These are phyloP conservation scores for Saxophila tyrrhenica DNA, from an alignment of 495 filamentous ascomycete genomes.

Conservation along the genomic window DNA sequence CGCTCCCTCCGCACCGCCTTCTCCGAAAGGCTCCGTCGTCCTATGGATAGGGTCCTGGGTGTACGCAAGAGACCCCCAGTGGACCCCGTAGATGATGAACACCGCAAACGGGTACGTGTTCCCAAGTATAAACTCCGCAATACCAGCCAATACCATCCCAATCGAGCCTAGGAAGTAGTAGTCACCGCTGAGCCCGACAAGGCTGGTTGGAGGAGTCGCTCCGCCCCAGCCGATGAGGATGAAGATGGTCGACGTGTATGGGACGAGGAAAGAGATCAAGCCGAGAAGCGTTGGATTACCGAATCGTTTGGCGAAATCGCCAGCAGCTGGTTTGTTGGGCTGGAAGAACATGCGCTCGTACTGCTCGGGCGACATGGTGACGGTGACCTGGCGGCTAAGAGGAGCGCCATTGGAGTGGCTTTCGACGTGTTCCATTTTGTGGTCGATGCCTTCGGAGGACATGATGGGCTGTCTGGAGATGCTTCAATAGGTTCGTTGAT, in stretches of 20 bases:
- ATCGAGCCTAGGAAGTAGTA: slow-evolving; percentile 23
- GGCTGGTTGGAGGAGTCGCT: slow-evolving; percentile 9
- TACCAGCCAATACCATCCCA: slow-evolving; percentile 20
- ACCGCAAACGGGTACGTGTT: slow-evolving; percentile 23
- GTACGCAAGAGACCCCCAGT: slow-evolving; percentile 20
- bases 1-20: slow-evolving; percentile 8
- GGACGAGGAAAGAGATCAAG: slow-evolving; percentile 19
- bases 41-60: slow-evolving; percentile 15
- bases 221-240: slow-evolving; percentile 14
- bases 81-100: slow-evolving; percentile 20
- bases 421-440: not conserved
- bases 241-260: slow-evolving; percentile 18
- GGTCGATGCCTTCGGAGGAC: not conserved
- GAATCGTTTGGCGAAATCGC: slow-evolving; percentile 19
- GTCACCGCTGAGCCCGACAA: slow-evolving; percentile 13
- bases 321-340: slow-evolving; percentile 10
- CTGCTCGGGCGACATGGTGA: slow-evolving; percentile 15
- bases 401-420: slow-evolving; percentile 3
- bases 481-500: not conserved
- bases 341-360: slow-evolving; percentile 23
- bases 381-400: slow-evolving; percentile 17
- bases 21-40: slow-evolving; percentile 7
- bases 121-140: slow-evolving; percentile 21
- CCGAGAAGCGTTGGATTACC: slow-evolving; percentile 21
- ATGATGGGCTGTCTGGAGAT: not conserved